phyloP scores from a whole-genome alignment of 148 eudicot genomes.

The Vaccinium darrowii region DNA sequence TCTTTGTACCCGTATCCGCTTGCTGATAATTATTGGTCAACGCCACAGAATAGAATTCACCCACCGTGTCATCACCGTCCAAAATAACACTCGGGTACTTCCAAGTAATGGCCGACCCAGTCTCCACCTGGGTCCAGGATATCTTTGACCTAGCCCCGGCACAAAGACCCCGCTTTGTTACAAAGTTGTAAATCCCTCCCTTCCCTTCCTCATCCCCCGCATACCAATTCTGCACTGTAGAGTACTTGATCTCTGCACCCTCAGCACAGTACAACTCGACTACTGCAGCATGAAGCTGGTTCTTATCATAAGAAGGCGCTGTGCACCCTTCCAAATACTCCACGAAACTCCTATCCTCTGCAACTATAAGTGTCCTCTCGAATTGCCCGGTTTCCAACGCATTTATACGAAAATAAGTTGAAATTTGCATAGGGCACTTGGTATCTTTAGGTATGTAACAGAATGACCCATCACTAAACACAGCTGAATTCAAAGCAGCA shows the following conservation, averaged over 20 bases:
- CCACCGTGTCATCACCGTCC: conserved; percentile 90
- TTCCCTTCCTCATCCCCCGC: conserved; percentile 86
- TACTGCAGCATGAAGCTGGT: conserved; percentile 91
- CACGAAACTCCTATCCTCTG: conserved; percentile 87
- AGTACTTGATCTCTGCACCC: conserved; percentile 82
- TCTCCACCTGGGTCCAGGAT: conserved; percentile 97
- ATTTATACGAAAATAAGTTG: conserved; percentile 91
- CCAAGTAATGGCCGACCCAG: conserved; percentile 98
- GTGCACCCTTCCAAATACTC: conserved; percentile 98
- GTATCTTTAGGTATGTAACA: conserved; percentile 79
- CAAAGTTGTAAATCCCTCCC: conserved; percentile 90
- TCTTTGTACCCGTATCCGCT: conserved; percentile 93
- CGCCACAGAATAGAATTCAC: conserved; percentile 95
- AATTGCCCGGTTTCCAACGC: conserved; percentile 90
- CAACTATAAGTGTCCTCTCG: conserved; percentile 89
- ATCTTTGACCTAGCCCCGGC: conserved; percentile 80
- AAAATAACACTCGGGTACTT: conserved; percentile 91
- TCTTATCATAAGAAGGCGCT: conserved; percentile 82
- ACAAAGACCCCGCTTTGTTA: conserved; percentile 93
- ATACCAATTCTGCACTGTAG: conserved; percentile 94
- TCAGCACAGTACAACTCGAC: conserved; percentile 75
- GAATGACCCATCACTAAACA: conserved; percentile 96
- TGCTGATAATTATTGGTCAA: conserved; percentile 88
- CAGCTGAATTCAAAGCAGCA: conserved; percentile 87
- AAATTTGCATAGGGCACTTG: conserved; percentile 91